phyloP scores from a whole-genome alignment of 331 rosid genomes.

The Acacia pycnantha region DNA sequence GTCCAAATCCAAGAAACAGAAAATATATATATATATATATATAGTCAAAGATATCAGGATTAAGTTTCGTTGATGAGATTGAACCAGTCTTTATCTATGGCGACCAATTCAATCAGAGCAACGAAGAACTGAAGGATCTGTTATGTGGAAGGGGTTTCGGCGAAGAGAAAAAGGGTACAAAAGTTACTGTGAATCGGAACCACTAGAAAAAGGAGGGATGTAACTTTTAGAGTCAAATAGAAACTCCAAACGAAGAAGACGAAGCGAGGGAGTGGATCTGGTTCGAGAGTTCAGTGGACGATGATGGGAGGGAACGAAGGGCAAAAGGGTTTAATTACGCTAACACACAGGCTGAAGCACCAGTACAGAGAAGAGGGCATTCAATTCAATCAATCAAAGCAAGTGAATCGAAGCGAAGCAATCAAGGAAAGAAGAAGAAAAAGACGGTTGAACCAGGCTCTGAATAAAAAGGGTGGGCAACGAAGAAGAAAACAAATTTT shows the following conservation, averaged over 20 bases:
- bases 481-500: constrained; percentile 22
- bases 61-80: not conserved
- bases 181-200: constrained; percentile 21
- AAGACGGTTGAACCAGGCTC: not conserved
- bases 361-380: not conserved
- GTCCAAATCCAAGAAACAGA: constrained; percentile 25
- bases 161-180: not conserved
- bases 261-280: constrained; percentile 53
- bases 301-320: constrained; percentile 22
- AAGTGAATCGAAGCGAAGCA: not conserved
- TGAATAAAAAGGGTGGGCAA: constrained; percentile 24
- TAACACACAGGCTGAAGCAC: not conserved
- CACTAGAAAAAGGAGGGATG: constrained; percentile 20
- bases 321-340: constrained; percentile 39
- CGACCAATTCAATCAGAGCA: constrained; percentile 9
- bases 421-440: constrained; percentile 4
- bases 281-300: constrained; percentile 21
- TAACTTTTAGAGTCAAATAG: constrained; percentile 19
- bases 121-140: constrained; percentile 23
- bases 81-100: not conserved
- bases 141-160: constrained; percentile 17
- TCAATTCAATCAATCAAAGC: not conserved
- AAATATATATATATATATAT: too few relatives aligned
- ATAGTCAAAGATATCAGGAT: constrained; percentile 44
- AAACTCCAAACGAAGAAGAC: constrained; percentile 21